A percentile compares a stretch with the other conserved stretches of the same genome.
Evolutionary conservation across 129 eudicot genomes (phyloP).

Genomic region (Dittrichia graveolens): DNA sequence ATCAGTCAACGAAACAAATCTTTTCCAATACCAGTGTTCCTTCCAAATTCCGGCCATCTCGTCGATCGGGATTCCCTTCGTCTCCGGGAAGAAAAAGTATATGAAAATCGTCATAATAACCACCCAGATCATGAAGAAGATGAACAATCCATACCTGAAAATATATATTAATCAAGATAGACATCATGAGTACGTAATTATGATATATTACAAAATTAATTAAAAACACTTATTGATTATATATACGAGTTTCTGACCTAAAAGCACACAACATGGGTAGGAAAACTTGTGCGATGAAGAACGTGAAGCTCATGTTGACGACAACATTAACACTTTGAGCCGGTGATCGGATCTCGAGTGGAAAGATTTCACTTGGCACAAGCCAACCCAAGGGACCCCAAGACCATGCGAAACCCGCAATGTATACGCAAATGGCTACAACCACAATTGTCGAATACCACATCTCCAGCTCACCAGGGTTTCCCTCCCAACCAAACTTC

Average conservation of each 20-base stretch:
- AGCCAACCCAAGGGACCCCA: conserved; percentile 75
- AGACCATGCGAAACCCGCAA: conserved; percentile 62
- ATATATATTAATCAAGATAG: no score
- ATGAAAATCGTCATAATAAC: conserved; percentile 43
- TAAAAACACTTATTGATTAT: no score
- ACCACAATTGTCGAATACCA: conserved; percentile 45
- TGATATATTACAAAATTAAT: no score
- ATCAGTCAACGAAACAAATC: conserved; percentile 29
- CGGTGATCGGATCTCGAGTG: conserved; percentile 59
- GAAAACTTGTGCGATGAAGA: conserved; percentile 52
- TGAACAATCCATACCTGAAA: conserved; percentile 41
- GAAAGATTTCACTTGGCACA: conserved; percentile 58
- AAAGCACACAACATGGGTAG: conserved; percentile 41
- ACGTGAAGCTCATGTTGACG: conserved; percentile 66
- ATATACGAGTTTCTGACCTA: conserved; percentile 18
- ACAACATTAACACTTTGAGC: conserved; percentile 53
- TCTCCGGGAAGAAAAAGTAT: conserved; percentile 43
- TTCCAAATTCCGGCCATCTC: conserved; percentile 55
- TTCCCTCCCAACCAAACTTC: conserved; percentile 49
- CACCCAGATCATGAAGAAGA: conserved; percentile 51
- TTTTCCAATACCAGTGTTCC: conserved; percentile 43
- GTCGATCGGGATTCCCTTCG: conserved; percentile 59
- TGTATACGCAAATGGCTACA: conserved; percentile 45
- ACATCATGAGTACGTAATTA: no score
- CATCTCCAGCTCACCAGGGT: conserved; percentile 35